A percentile compares a stretch with the other conserved stretches of the same genome.
Conservation (phyloP, 352 stramenopile species). For the Phytophthora sp. region DNA sequence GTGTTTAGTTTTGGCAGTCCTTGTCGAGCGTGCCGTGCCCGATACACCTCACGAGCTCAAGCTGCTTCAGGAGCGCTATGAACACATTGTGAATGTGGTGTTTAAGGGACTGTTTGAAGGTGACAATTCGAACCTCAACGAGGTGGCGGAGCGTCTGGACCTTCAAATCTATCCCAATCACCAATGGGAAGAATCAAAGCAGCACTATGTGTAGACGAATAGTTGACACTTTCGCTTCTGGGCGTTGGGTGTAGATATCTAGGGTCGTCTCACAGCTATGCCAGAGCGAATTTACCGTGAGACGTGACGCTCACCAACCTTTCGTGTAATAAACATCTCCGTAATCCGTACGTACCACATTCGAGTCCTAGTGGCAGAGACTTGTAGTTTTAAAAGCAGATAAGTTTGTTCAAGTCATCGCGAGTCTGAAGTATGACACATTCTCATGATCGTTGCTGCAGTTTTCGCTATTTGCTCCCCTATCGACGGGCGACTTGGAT, state of each 20-base stretch:
- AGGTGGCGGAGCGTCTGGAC: conserved; percentile 77
- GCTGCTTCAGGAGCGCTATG: conserved; percentile 61
- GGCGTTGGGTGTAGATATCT: too few species aligned
- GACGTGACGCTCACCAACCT: too few species aligned
- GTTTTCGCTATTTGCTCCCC: conserved; percentile 58
- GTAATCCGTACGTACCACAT: not conserved
- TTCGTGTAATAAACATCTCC: conserved; percentile 9
- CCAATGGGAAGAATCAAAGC: conserved; percentile 59
- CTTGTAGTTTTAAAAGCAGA: too few species aligned
- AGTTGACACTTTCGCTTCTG: too few species aligned
- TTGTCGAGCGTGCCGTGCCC: conserved; percentile 66
- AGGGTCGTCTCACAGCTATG: too few species aligned
- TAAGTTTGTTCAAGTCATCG: conserved; percentile 7
- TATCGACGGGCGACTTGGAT: conserved; percentile 16
- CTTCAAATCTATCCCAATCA: conserved; percentile 77
- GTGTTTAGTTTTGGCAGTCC: conserved; percentile 64
- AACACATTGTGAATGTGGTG: conserved; percentile 80
- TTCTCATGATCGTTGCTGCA: conserved; percentile 46
- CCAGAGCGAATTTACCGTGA: too few species aligned
- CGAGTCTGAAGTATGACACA: conserved; percentile 22
- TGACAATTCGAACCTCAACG: conserved; percentile 69
- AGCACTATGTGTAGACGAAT: conserved; percentile 32
- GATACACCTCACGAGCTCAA: conserved; percentile 65
- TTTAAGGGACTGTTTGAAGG: conserved; percentile 77
- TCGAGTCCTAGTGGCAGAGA: not conserved